Percentiles rank a stretch among this genome's conserved stretches.
phyloP scores from a whole-genome alignment of 2,329 filamentous ascomycete genomes.

The Colletotrichum lindemuthianum region DNA sequence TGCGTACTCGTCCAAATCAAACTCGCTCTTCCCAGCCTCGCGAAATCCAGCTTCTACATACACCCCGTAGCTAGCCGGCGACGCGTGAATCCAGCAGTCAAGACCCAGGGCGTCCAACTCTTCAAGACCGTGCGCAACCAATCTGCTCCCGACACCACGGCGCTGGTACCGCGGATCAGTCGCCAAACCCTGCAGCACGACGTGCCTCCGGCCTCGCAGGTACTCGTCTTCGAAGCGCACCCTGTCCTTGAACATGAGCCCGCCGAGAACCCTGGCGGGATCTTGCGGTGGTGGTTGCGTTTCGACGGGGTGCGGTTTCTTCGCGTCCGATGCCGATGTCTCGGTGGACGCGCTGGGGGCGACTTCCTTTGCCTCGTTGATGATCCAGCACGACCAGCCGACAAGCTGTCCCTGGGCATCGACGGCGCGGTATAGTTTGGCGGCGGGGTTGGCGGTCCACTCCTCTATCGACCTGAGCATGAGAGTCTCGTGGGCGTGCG shows the following conservation, averaged over 20 bases:
- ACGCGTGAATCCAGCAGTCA: conserved; percentile 22
- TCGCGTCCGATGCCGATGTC: background rate
- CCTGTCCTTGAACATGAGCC: conserved; percentile 20
- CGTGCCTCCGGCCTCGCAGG: conserved; percentile 1
- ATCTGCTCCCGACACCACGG: conserved; percentile 4
- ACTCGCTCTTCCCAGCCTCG: conserved; percentile 21
- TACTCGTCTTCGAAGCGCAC: conserved; percentile 1
- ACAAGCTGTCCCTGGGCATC: background rate
- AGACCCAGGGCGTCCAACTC: background rate
- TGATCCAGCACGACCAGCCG: conserved; percentile 18
- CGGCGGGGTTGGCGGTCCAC: conserved; percentile 4
- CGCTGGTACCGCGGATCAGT: conserved; percentile 13
- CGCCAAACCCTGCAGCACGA: conserved; percentile 16
- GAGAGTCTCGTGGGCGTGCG: conserved; percentile 1
- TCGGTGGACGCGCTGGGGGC: too few relatives aligned
- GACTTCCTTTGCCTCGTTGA: background rate
- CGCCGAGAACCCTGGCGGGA: conserved; percentile 8
- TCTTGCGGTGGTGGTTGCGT: background rate
- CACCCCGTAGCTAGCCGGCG: conserved; percentile 2
- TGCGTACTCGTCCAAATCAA: conserved; percentile 17
- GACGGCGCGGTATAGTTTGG: conserved; percentile 14
- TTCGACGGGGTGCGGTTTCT: background rate
- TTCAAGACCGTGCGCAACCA: conserved; percentile 5
- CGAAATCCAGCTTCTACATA: conserved; percentile 15
- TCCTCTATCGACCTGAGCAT: conserved; percentile 12